These are phyloP conservation scores for Saccharum officinarum DNA, from an alignment of 176 grass and related monocot genomes.

Conservation along the genomic window DNA sequence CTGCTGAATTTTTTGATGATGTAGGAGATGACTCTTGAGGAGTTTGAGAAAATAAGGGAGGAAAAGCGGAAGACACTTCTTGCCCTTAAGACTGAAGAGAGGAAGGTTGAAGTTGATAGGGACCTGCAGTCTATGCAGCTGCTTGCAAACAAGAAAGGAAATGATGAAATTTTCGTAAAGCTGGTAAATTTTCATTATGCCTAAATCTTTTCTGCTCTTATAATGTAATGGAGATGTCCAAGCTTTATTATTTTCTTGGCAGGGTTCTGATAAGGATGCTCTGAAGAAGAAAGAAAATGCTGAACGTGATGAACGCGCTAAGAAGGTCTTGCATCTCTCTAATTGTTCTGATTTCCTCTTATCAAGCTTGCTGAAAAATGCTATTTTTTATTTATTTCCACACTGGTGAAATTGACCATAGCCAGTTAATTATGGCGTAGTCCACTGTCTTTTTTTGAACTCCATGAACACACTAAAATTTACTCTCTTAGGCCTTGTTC, in stretches of 20 bases:
- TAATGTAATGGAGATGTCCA: background rate
- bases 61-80: conserved; percentile 77
- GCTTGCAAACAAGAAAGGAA: conserved; percentile 72
- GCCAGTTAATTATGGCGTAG: no score
- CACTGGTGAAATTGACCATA: background rate
- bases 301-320: conserved; percentile 82
- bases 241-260: background rate
- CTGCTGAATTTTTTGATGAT: conserved; percentile 21
- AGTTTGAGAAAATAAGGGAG: conserved; percentile 93
- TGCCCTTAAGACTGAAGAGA: conserved; percentile 75
- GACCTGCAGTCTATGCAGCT: conserved; percentile 76
- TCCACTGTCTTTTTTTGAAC: background rate
- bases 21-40: conserved; percentile 95
- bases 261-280: conserved; percentile 90
- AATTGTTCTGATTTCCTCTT: background rate
- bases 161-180: conserved; percentile 77
- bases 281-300: conserved; percentile 88
- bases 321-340: conserved; percentile 51
- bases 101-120: conserved; percentile 93
- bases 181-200: conserved; percentile 42
- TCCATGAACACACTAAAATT: background rate
- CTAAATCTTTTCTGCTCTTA: background rate
- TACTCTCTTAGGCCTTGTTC: no score
- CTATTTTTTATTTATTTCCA: background rate
- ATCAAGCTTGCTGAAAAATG: background rate